Percentiles rank a stretch among this genome's conserved stretches.
Conservation (phyloP, 139 green algal genomes). For the Chlamydomonas schloesseri region DNA sequence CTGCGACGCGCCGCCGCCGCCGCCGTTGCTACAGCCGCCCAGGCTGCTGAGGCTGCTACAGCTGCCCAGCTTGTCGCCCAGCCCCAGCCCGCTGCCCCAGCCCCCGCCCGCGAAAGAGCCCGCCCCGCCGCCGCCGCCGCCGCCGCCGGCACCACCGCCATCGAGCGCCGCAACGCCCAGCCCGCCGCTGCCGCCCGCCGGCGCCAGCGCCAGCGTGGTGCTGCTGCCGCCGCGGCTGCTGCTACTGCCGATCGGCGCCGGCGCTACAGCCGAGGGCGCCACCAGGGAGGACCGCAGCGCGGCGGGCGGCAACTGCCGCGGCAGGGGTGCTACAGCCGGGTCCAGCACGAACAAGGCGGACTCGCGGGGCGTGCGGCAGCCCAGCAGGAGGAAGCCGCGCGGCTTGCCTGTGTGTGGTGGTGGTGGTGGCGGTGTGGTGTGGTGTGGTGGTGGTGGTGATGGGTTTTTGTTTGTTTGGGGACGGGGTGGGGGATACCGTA, state of each 20-base stretch:
- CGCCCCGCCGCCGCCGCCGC: too few species aligned
- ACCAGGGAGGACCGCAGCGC: neutral
- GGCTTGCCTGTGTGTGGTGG: conserved; percentile 53
- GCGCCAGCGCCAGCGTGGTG: too few species aligned
- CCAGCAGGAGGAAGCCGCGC: conserved; percentile 80
- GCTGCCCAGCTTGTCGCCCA: too few species aligned
- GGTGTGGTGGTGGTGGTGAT: too few species aligned
- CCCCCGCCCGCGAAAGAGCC: neutral
- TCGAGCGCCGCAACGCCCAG: neutral
- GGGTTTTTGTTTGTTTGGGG: too few species aligned
- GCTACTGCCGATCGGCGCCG: too few species aligned
- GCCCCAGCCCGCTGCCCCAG: neutral
- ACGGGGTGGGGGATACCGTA: too few species aligned
- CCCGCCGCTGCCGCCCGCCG: too few species aligned
- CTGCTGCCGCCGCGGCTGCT: too few species aligned
- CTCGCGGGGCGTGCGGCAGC: neutral
- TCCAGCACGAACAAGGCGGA: conserved; percentile 4
- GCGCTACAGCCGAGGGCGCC: neutral
- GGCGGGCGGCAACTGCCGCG: neutral
- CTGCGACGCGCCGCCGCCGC: neutral
- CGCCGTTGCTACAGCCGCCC: too few species aligned
- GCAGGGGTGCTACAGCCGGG: neutral
- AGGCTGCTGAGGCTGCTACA: too few species aligned
- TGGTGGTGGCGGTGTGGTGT: too few species aligned
- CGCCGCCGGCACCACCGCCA: neutral